Evolutionary conservation across 2,329 filamentous ascomycete species (phyloP).

Genomic region (Calonectria crousiana): DNA sequence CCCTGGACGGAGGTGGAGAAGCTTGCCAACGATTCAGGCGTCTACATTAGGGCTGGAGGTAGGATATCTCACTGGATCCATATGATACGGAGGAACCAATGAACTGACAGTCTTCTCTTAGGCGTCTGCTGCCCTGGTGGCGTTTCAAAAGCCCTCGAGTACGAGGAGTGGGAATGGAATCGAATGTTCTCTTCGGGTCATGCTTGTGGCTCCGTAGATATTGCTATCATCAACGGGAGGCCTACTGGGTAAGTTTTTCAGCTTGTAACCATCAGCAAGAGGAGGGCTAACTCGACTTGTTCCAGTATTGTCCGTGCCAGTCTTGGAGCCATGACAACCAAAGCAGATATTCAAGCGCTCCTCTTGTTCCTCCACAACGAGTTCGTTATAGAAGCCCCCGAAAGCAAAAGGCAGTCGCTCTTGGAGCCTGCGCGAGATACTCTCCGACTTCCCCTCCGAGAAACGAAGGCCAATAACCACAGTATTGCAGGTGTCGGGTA

Average conservation of each 20-base stretch:
- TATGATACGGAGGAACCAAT: background rate
- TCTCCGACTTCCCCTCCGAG: conserved; percentile 29
- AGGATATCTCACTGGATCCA: background rate
- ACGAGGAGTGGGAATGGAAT: conserved; percentile 67
- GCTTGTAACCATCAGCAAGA: background rate
- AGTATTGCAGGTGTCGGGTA: conserved; percentile 13
- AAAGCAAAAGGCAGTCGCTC: conserved; percentile 4
- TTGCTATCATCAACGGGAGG: conserved; percentile 64
- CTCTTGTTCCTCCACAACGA: conserved; percentile 56
- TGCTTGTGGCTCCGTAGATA: conserved; percentile 66
- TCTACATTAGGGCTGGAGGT: conserved; percentile 71
- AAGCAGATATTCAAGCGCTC: conserved; percentile 64
- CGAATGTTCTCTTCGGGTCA: conserved; percentile 68
- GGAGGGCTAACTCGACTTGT: conserved; percentile 19
- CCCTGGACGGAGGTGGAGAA: conserved; percentile 71
- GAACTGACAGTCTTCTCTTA: conserved; percentile 34
- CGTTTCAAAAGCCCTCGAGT: conserved; percentile 59
- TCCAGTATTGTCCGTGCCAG: conserved; percentile 69
- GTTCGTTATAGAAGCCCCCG: conserved; percentile 26
- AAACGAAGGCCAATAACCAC: conserved; percentile 25
- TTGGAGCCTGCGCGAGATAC: conserved; percentile 28
- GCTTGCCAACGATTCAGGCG: conserved; percentile 64
- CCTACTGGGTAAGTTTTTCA: conserved; percentile 61
- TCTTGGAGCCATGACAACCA: conserved; percentile 72
- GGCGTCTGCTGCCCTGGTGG: conserved; percentile 63